Conservation (phyloP, 1,284 basidiomycete species). For the Ceratobasidium sp. region DNA sequence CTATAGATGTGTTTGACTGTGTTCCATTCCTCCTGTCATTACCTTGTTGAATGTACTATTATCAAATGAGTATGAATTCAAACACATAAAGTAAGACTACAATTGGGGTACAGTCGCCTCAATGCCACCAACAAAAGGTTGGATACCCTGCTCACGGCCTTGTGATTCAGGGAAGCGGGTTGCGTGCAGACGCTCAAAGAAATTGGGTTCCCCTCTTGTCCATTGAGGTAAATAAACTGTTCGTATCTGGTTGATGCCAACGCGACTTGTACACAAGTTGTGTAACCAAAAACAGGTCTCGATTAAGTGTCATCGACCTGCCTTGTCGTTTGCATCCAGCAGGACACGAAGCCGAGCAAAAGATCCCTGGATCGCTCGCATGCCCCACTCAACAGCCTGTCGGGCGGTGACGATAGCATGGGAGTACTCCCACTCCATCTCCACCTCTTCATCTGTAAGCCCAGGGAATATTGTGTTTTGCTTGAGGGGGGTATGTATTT, state of each 20-base stretch:
- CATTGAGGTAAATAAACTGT: constrained; percentile 57
- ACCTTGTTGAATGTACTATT: no score
- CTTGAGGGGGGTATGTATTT: constrained; percentile 62
- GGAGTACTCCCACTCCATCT: constrained; percentile 54
- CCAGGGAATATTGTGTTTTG: constrained; percentile 54
- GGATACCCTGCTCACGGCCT: no score
- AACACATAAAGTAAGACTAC: no score
- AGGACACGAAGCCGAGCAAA: constrained; percentile 61
- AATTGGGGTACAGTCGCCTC: no score
- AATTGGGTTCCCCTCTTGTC: background rate
- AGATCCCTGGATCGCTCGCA: constrained; percentile 60
- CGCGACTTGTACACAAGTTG: constrained; percentile 55
- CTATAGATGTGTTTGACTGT: no score
- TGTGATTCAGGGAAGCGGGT: background rate
- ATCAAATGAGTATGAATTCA: no score
- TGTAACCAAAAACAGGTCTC: constrained; percentile 56
- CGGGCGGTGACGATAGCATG: constrained; percentile 58
- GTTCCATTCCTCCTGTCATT: no score
- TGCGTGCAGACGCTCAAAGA: background rate
- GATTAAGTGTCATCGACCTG: constrained; percentile 54
- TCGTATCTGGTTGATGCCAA: constrained; percentile 61
- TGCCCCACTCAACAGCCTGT: constrained; percentile 65
- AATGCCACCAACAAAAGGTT: no score
- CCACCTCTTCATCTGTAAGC: constrained; percentile 51
- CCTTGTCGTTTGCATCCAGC: constrained; percentile 55